These are phyloP conservation scores for Entophlyctis luteolus DNA, from an alignment of 192 early-diverging fungal species.

Conservation along the genomic window DNA sequence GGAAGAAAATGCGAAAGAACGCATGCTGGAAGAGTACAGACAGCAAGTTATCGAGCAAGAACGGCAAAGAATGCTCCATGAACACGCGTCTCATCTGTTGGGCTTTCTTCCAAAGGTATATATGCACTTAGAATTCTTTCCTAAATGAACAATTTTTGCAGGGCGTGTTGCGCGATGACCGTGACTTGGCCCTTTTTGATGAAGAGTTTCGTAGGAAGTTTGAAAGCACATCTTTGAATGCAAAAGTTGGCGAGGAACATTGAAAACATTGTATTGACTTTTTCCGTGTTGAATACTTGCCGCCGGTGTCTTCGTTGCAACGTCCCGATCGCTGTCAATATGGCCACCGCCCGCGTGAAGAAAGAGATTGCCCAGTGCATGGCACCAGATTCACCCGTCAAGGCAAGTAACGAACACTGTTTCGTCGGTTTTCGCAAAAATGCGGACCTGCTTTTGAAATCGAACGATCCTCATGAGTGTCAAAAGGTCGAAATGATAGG, in stretches of 20 bases:
- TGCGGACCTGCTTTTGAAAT: no score
- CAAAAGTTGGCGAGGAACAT: no score
- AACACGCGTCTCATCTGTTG: slow-evolving; percentile 53
- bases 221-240: no score
- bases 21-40: slow-evolving; percentile 47
- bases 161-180: slow-evolving; percentile 58
- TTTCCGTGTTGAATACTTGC: no score
- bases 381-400: slow-evolving; percentile 26
- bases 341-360: slow-evolving; percentile 30
- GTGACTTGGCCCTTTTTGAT: slow-evolving; percentile 59
- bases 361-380: slow-evolving; percentile 32
- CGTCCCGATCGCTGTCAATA: no score
- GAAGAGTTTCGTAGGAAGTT: slow-evolving; percentile 52
- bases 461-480: no score
- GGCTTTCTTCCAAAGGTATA: slow-evolving; percentile 60
- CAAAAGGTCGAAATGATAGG: slow-evolving; percentile 30
- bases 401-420: slow-evolving; percentile 17
- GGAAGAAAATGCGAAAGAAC: slow-evolving; percentile 35
- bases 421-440: no score
- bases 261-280: no score
- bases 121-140: no score
- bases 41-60: slow-evolving; percentile 59
- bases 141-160: no score
- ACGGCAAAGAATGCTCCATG: slow-evolving; percentile 54
- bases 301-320: no score